phyloP scores from a whole-genome alignment of 148 eudicot genomes.

The Rhododendron mucronatum region DNA sequence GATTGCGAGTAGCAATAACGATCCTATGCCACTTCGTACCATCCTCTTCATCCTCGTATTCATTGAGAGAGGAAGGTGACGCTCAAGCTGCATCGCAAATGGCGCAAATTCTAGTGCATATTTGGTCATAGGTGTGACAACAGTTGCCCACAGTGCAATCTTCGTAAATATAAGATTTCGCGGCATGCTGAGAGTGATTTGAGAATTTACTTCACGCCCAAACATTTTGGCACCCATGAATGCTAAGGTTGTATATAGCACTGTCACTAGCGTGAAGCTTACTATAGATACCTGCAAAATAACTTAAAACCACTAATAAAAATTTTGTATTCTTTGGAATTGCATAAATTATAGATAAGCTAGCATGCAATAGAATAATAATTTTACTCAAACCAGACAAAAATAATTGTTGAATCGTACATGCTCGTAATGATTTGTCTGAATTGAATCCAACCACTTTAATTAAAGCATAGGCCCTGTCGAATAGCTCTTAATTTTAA shows the following conservation, averaged over 20 bases:
- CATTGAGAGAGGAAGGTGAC: slow-evolving; percentile 38
- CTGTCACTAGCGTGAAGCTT: slow-evolving; percentile 59
- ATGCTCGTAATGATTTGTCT: not conserved
- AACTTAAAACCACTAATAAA: not conserved
- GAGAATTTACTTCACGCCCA: slow-evolving; percentile 56
- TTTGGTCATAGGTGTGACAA: slow-evolving; percentile 76
- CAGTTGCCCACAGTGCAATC: slow-evolving; percentile 81
- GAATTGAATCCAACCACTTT: not conserved
- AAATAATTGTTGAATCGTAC: not conserved
- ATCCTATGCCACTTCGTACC: slow-evolving; percentile 50
- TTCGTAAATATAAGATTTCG: slow-evolving; percentile 38
- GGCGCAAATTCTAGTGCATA: slow-evolving; percentile 72
- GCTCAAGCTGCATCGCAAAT: slow-evolving; percentile 59
- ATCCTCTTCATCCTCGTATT: slow-evolving; percentile 40
- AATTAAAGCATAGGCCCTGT: not conserved
- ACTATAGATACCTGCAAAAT: slow-evolving; percentile 49
- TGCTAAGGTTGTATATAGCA: slow-evolving; percentile 49
- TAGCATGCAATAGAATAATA: not conserved
- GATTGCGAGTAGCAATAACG: slow-evolving; percentile 46
- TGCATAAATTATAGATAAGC: not conserved
- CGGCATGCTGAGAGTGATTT: slow-evolving; percentile 86
- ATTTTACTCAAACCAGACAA: not conserved
- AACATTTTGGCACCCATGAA: slow-evolving; percentile 73
- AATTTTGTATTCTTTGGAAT: not conserved
- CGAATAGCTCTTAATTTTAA: not conserved